Conservation (phyloP, 768 basidiomycete genomes). For the Hypholoma sublateritium region DNA sequence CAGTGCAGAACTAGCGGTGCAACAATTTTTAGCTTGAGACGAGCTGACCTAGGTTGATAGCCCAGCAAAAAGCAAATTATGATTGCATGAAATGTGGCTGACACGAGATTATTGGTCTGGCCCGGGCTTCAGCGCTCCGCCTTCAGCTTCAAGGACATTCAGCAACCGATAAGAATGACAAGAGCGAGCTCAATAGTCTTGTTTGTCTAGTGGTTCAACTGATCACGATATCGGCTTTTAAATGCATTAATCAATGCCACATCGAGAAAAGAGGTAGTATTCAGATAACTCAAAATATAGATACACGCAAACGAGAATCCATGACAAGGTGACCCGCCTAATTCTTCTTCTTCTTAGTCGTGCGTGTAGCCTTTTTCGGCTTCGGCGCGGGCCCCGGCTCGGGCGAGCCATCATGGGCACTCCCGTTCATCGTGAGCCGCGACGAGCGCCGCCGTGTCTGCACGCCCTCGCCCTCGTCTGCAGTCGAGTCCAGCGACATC, state of each 20-base stretch:
- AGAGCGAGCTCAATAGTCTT: too few relatives aligned
- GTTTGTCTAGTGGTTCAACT: too few relatives aligned
- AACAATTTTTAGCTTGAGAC: too few relatives aligned
- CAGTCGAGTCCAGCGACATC: constrained; percentile 29
- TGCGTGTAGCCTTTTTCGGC: constrained; percentile 11
- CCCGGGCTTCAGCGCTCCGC: too few relatives aligned
- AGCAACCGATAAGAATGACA: too few relatives aligned
- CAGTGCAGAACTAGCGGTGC: too few relatives aligned
- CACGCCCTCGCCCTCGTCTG: constrained; percentile 29
- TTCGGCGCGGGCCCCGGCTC: constrained; percentile 15
- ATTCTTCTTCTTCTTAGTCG: constrained; percentile 3
- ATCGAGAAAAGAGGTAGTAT: background rate
- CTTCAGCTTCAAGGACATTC: too few relatives aligned
- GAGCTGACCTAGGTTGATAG: too few relatives aligned
- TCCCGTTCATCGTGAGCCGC: constrained; percentile 33
- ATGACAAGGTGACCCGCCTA: background rate
- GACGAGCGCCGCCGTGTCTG: constrained; percentile 45
- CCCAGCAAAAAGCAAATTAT: too few relatives aligned
- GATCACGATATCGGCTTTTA: too few relatives aligned
- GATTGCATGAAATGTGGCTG: too few relatives aligned
- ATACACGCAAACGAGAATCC: background rate
- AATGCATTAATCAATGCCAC: background rate
- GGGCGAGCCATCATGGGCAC: constrained; percentile 25
- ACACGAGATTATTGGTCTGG: too few relatives aligned
- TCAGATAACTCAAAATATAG: background rate